Evolutionary conservation across 2,329 filamentous ascomycete genomes (phyloP).

Genomic region (Aspergillus floridensis): DNA sequence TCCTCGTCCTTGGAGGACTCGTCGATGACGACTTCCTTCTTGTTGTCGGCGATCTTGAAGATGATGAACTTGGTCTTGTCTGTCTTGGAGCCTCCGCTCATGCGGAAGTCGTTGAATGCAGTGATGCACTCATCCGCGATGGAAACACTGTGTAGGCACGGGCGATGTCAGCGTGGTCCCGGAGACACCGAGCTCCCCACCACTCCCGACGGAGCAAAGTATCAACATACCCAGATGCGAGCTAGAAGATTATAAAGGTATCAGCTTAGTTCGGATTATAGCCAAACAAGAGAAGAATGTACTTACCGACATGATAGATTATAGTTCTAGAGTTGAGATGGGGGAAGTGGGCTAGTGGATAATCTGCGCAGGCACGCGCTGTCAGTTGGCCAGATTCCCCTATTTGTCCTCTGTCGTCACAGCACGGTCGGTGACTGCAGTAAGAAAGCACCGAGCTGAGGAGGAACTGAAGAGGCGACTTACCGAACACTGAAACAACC

Average conservation of each 20-base stretch:
- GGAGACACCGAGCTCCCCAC: not conserved
- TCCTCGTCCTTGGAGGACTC: constrained; percentile 44
- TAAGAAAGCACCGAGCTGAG: not conserved
- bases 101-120: constrained; percentile 48
- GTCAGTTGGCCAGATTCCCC: constrained; percentile 25
- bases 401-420: constrained; percentile 10
- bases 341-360: constrained; percentile 13
- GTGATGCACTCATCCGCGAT: constrained; percentile 48
- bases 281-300: not conserved
- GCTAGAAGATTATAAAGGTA: constrained; percentile 21
- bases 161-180: constrained; percentile 19
- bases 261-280: constrained; percentile 4
- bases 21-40: constrained; percentile 51
- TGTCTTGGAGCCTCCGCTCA: constrained; percentile 37
- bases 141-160: constrained; percentile 38
- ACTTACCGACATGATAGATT: constrained; percentile 37
- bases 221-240: constrained; percentile 38
- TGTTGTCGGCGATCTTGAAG: constrained; percentile 52
- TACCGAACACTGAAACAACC: constrained; percentile 18
- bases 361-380: constrained; percentile 30
- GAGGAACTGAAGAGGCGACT: constrained; percentile 5
- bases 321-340: constrained; percentile 20
- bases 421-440: not conserved
- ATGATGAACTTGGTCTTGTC: constrained; percentile 49
- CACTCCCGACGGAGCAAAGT: constrained; percentile 1